Percentiles rank a stretch among this genome's conserved stretches.
phyloP scores from a whole-genome alignment of 495 filamentous ascomycete species.

The Baudoinia panamericana region DNA sequence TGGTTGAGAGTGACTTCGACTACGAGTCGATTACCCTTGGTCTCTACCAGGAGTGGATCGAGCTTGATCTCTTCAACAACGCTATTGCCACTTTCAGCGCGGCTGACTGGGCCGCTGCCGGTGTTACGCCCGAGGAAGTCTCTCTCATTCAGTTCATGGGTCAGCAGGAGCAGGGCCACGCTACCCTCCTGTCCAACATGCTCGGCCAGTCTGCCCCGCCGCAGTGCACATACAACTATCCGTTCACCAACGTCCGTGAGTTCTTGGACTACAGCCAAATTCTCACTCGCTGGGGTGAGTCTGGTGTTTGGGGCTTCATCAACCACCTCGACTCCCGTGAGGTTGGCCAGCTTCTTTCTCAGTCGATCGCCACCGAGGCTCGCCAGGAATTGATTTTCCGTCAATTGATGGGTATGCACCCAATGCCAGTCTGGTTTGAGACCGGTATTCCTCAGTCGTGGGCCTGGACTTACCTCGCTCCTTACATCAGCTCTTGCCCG shows the following conservation, averaged over 20 bases:
- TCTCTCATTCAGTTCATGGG: constrained; percentile 74
- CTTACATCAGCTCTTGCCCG: constrained; percentile 71
- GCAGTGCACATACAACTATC: constrained; percentile 74
- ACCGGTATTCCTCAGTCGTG: constrained; percentile 72
- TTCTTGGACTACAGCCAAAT: constrained; percentile 82
- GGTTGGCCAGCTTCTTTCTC: constrained; percentile 56
- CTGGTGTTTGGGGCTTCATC: constrained; percentile 66
- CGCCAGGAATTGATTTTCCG: constrained; percentile 84
- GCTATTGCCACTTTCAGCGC: constrained; percentile 57
- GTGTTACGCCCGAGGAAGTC: constrained; percentile 54
- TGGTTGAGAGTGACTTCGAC: constrained; percentile 30
- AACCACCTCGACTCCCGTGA: constrained; percentile 68
- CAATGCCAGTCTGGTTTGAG: constrained; percentile 79
- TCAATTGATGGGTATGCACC: constrained; percentile 70
- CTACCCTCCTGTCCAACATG: constrained; percentile 67
- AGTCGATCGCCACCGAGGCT: constrained; percentile 71
- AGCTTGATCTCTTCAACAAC: constrained; percentile 77
- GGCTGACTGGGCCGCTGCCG: constrained; percentile 55
- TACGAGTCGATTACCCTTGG: constrained; percentile 37
- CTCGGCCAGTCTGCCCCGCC: constrained; percentile 59
- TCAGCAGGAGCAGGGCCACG: constrained; percentile 71
- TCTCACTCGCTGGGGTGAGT: constrained; percentile 68
- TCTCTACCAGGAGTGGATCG: constrained; percentile 76
- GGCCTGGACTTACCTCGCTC: constrained; percentile 76
- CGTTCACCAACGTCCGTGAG: constrained; percentile 61